phyloP scores from a whole-genome alignment of 352 stramenopile genomes.

The Thalassiosira hispida region DNA sequence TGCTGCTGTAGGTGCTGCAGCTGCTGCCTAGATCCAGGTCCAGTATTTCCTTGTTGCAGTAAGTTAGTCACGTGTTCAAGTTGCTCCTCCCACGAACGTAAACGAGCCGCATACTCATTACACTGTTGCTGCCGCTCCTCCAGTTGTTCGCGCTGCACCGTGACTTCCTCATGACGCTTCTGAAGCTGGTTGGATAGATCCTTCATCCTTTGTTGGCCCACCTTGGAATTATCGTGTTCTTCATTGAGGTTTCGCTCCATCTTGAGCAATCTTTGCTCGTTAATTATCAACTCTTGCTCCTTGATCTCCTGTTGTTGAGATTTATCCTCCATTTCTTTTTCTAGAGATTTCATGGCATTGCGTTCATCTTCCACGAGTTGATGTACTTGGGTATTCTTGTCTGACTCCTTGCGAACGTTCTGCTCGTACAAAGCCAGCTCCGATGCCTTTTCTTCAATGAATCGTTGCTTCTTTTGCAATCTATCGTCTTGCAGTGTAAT shows the following conservation, averaged over 20 bases:
- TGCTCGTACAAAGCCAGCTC: constrained; percentile 34
- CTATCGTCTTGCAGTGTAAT: constrained; percentile 51
- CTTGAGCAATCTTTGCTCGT: constrained; percentile 38
- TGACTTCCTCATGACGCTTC: constrained; percentile 50
- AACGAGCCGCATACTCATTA: constrained; percentile 42
- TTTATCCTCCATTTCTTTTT: constrained; percentile 40
- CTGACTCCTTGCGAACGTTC: constrained; percentile 32
- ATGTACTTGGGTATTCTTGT: constrained; percentile 40
- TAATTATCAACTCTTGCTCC: constrained; percentile 42
- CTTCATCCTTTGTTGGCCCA: constrained; percentile 41
- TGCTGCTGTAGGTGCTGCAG: neutral
- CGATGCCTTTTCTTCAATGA: constrained; percentile 46
- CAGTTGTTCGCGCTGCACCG: constrained; percentile 34
- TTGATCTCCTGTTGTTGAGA: constrained; percentile 35
- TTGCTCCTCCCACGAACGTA: constrained; percentile 51
- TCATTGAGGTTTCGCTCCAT: constrained; percentile 44
- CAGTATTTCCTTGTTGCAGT: constrained; percentile 16
- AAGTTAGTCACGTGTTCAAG: constrained; percentile 48
- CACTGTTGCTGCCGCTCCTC: constrained; percentile 40
- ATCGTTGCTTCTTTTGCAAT: constrained; percentile 49
- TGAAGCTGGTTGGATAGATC: constrained; percentile 53
- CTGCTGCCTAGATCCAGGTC: constrained; percentile 2
- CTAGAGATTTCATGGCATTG: constrained; percentile 32
- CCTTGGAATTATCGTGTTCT: constrained; percentile 37
- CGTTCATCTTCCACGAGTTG: constrained; percentile 32